Percentiles rank a stretch among this genome's conserved stretches.
These are phyloP conservation scores for Beauveria sp. DNA, from an alignment of 2,329 filamentous ascomycete species.

Conservation along the genomic window DNA sequence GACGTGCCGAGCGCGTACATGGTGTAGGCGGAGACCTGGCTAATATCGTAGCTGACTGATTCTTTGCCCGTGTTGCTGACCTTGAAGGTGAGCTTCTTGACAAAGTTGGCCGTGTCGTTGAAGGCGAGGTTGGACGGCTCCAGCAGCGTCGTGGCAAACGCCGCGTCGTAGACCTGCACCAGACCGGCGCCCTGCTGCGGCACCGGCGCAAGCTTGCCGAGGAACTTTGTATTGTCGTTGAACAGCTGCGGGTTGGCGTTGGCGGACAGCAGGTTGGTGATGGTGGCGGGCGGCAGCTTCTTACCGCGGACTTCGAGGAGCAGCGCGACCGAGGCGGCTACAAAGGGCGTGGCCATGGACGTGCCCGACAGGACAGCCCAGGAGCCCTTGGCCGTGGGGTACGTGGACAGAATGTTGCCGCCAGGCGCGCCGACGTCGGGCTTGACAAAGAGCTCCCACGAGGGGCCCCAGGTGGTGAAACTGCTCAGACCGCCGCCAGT, in stretches of 20 bases:
- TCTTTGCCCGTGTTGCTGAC: constrained; percentile 46
- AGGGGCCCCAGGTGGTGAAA: constrained; percentile 54
- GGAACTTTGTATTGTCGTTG: constrained; percentile 34
- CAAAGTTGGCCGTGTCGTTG: constrained; percentile 55
- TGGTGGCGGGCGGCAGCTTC: constrained; percentile 39
- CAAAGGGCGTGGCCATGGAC: constrained; percentile 53
- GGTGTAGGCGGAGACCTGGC: constrained; percentile 42
- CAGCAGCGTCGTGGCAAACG: constrained; percentile 44
- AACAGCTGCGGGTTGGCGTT: constrained; percentile 42
- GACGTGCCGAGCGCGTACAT: constrained; percentile 39
- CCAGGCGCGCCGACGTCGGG: constrained; percentile 50
- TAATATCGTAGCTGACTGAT: constrained; percentile 43
- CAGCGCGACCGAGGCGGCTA: constrained; percentile 47
- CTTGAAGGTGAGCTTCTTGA: constrained; percentile 40
- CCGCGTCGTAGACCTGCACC: constrained; percentile 52
- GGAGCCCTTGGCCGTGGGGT: constrained; percentile 34
- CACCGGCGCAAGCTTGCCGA: constrained; percentile 41
- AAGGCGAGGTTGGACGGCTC: constrained; percentile 52
- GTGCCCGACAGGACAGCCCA: constrained; percentile 50
- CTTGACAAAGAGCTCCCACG: constrained; percentile 49
- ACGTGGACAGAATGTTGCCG: constrained; percentile 52
- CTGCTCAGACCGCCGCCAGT: constrained; percentile 45
- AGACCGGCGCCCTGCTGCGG: constrained; percentile 54
- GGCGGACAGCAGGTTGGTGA: constrained; percentile 42
- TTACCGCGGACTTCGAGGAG: constrained; percentile 44